These are phyloP conservation scores for Blepharisma stoltei DNA, from an alignment of 73 alveolate species.

Conservation along the genomic window DNA sequence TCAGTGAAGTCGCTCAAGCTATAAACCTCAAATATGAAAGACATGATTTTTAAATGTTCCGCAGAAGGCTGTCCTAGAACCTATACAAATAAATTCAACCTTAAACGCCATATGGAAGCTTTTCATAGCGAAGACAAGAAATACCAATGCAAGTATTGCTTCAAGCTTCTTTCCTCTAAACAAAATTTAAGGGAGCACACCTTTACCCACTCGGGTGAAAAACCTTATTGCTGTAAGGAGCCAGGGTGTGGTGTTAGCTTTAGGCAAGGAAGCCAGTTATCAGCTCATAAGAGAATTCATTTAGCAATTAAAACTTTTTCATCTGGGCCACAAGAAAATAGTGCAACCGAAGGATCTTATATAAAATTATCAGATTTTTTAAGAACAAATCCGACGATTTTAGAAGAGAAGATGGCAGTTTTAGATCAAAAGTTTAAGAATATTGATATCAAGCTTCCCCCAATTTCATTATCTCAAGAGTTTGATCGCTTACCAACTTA, in stretches of 20 bases:
- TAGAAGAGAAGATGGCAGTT: no score
- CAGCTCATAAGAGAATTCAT: slow-evolving; percentile 16
- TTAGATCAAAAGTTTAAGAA: no score
- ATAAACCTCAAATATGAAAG: no score
- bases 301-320: no score
- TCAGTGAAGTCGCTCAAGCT: no score
- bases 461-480: no score
- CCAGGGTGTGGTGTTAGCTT: slow-evolving; percentile 2
- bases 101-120: neutral
- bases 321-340: no score
- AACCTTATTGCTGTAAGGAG: neutral
- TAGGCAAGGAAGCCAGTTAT: slow-evolving; percentile 2
- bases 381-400: no score
- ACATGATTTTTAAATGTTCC: no score
- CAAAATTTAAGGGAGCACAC: slow-evolving; percentile 15
- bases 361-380: no score
- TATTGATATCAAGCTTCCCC: no score
- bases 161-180: neutral
- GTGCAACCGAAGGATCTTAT: neutral
- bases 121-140: neutral
- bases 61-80: neutral
- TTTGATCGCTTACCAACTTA: no score
- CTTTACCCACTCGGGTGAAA: neutral
- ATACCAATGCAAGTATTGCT: slow-evolving; percentile 10
- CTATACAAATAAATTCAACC: slow-evolving; percentile 20